These are phyloP conservation scores for Blumeriella jaapii DNA, from an alignment of 2,329 filamentous ascomycete genomes.

Conservation along the genomic window DNA sequence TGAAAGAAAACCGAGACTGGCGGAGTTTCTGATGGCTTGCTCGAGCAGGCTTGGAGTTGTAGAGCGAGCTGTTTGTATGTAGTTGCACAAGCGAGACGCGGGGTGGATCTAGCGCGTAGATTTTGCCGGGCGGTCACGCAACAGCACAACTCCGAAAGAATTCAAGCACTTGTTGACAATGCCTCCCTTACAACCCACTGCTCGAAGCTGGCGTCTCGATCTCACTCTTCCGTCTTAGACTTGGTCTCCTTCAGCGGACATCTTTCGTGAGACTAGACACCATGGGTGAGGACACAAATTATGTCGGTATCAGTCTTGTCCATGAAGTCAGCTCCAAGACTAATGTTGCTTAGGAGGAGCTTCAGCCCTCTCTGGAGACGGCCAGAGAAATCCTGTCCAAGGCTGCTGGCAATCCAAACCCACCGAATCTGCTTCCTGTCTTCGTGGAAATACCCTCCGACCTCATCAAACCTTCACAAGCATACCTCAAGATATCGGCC, in stretches of 20 bases:
- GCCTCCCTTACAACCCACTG: background rate
- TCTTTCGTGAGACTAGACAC: slow-evolving; percentile 4
- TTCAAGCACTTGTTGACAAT: too few relatives aligned
- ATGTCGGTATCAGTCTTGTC: slow-evolving; percentile 13
- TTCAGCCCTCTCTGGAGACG: slow-evolving; percentile 51
- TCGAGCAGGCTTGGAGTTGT: too few relatives aligned
- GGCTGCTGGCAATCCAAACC: slow-evolving; percentile 38
- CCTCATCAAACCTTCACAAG: slow-evolving; percentile 85
- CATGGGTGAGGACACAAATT: slow-evolving; percentile 23
- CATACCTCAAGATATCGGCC: slow-evolving; percentile 82
- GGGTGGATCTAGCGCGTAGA: too few relatives aligned
- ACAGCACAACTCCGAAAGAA: too few relatives aligned
- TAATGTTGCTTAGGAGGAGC: slow-evolving; percentile 30
- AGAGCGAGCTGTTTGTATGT: too few relatives aligned
- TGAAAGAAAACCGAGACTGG: too few relatives aligned
- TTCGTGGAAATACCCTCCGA: slow-evolving; percentile 82
- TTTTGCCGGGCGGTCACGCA: too few relatives aligned
- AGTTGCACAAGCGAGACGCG: too few relatives aligned
- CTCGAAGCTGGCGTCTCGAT: background rate
- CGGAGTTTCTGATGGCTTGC: too few relatives aligned
- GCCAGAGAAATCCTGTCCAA: slow-evolving; percentile 43
- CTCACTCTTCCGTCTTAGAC: background rate
- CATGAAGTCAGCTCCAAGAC: slow-evolving; percentile 9
- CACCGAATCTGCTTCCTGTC: slow-evolving; percentile 68
- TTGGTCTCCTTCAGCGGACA: background rate